Evolutionary conservation across 495 filamentous ascomycete genomes (phyloP).

Genomic region (Beverwykella pulmonaria): DNA sequence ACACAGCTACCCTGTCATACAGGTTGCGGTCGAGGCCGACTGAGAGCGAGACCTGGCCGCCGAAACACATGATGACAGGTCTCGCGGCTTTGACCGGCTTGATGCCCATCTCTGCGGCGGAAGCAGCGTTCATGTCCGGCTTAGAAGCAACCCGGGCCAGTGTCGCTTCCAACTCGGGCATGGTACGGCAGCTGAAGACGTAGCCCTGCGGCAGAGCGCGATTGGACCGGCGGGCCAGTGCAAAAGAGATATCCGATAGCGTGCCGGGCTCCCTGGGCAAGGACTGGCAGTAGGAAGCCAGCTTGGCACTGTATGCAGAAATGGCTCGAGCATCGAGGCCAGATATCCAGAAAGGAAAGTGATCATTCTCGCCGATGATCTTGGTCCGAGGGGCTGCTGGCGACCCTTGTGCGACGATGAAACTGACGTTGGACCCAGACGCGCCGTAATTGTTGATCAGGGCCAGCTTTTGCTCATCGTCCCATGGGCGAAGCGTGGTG

Average conservation of each 20-base stretch:
- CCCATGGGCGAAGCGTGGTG: conserved; percentile 23
- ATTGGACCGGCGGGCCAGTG: neutral
- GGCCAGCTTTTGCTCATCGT: neutral
- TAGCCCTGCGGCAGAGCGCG: neutral
- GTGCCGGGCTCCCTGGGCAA: too few relatives aligned
- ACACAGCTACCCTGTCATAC: conserved; percentile 44
- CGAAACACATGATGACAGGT: conserved; percentile 4
- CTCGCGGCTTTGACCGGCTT: neutral
- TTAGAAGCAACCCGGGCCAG: neutral
- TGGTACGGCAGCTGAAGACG: neutral
- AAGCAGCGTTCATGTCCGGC: too few relatives aligned
- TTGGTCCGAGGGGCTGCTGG: neutral
- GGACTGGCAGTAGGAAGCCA: neutral
- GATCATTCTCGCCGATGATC: too few relatives aligned
- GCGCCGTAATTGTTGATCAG: conserved; percentile 28
- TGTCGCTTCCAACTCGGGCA: neutral
- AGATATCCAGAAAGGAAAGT: neutral
- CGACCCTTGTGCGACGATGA: neutral
- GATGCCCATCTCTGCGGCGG: too few relatives aligned
- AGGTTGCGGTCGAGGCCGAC: neutral
- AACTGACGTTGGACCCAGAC: conserved; percentile 5
- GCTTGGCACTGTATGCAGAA: neutral
- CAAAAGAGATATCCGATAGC: neutral
- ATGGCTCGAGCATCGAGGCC: neutral
- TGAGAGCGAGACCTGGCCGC: neutral